Evolutionary conservation across 148 eudicot genomes (phyloP).

Genomic region (Diospyros lotus): DNA sequence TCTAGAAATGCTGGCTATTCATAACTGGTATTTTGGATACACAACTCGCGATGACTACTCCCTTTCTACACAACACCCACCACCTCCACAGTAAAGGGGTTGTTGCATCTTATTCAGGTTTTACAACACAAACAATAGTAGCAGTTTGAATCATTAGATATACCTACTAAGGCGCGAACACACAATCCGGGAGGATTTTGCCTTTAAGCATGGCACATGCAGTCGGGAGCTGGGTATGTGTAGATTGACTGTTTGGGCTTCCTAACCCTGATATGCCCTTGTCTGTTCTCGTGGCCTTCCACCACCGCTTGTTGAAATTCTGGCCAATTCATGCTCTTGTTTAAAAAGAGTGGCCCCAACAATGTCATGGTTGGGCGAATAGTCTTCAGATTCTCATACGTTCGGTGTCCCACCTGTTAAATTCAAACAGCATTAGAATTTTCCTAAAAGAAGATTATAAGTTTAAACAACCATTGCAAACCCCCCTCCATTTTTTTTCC

Average conservation of each 20-base stretch:
- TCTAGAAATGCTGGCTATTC: slow-evolving; percentile 3
- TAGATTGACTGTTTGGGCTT: slow-evolving; percentile 73
- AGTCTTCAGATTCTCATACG: slow-evolving; percentile 69
- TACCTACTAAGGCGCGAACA: neutral
- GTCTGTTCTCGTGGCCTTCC: slow-evolving; percentile 81
- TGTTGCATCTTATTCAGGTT: slow-evolving; percentile 6
- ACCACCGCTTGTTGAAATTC: slow-evolving; percentile 73
- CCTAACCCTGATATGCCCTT: slow-evolving; percentile 69
- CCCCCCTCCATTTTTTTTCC: neutral
- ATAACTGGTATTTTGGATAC: neutral
- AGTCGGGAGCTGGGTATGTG: slow-evolving; percentile 97
- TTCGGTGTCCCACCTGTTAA: slow-evolving; percentile 86
- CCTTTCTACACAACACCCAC: neutral
- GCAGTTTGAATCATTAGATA: neutral
- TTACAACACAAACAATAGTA: slow-evolving; percentile 1
- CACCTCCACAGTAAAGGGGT: slow-evolving; percentile 3
- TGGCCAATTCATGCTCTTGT: slow-evolving; percentile 83
- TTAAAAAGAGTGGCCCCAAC: slow-evolving; percentile 78
- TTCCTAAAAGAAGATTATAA: neutral
- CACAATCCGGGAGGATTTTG: neutral
- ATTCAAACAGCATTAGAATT: slow-evolving; percentile 9
- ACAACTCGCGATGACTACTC: neutral
- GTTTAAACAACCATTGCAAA: neutral
- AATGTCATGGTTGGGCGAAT: slow-evolving; percentile 87
- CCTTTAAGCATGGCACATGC: slow-evolving; percentile 72